phyloP scores from a whole-genome alignment of 192 early-diverging fungal genomes.

The Coemansia sp. region DNA sequence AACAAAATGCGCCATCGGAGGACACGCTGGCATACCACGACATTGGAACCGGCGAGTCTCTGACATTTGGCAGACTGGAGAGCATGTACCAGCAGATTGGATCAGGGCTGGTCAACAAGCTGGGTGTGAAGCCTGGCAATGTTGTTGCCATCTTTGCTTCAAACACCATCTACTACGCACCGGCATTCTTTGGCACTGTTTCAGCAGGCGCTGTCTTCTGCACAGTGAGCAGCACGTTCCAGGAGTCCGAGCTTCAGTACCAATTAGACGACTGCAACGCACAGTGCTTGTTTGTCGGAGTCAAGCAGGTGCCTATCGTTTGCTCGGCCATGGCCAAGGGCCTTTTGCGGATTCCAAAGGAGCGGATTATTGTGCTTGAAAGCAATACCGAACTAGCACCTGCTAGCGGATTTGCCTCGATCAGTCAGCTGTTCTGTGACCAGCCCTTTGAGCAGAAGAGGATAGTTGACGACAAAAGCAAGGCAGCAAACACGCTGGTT shows the following conservation, averaged over 20 bases:
- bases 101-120: constrained; percentile 25
- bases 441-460: constrained; percentile 11
- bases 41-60: constrained; percentile 12
- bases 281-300: constrained; percentile 59
- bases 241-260: constrained; percentile 66
- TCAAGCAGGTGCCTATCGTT: constrained; percentile 41
- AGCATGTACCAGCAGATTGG: constrained; percentile 15
- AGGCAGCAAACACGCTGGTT: constrained; percentile 16
- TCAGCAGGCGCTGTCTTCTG: constrained; percentile 33
- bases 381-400: constrained; percentile 35
- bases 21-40: constrained; percentile 32
- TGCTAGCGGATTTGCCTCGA: constrained; percentile 26
- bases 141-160: constrained; percentile 33
- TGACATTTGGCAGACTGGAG: constrained; percentile 22
- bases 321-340: constrained; percentile 9
- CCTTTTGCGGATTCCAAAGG: constrained; percentile 7
- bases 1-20: constrained; percentile 2
- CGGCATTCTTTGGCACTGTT: constrained; percentile 28
- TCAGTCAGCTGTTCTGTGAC: constrained; percentile 11
- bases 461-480: constrained; percentile 24
- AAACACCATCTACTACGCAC: constrained; percentile 34
- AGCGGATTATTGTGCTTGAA: constrained; percentile 48
- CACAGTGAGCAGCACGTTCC: constrained; percentile 51
- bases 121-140: constrained; percentile 17
- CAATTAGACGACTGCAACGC: constrained; percentile 66